Base-by-base conservation (phyloP, 257 asterid species). In the Misopates orontium region DNA sequence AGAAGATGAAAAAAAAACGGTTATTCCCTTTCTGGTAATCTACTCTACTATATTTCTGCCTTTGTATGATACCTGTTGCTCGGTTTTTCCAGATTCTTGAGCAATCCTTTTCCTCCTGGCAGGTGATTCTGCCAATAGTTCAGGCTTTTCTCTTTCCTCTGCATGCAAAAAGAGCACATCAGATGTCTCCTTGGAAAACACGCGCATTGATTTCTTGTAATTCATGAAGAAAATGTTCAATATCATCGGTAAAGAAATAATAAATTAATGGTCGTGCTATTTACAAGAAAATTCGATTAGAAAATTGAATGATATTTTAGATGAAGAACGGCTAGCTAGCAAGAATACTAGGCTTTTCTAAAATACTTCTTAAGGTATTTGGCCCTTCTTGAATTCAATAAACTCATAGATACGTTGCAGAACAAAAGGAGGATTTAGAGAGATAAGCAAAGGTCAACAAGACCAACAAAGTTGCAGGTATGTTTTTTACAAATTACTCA, bases 131-230 rank as follows among this genome's bases (percentile, higher is more conserved):
- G 99, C 99, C 81, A 93, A 74, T 44, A 90, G 77, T 77, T 93
- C 97, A 11, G 99, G 99, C 59, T 93, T 85, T 73, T 88, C 99
- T 77, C 89, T 86, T 77, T 93, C 99, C 99, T 93, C 99, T 92
- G 87, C 70, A 72, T 40, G 45, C 67, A 71, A 65, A 48, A 8
- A 8, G 50, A 69, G 65, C 24, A 64, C 65, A 56, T 68, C 60
- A 77, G 71, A 76, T 10, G 28, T 53, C 56, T 54, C 60, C 41
- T 17, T 28, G 41, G 53, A 45, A 49, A 62, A 15, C n/a, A 44
- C 57, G 40, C 24, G 36, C 56, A 48, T 69, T 14, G 56, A 28
- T 60, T 65, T 48, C 57, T 52, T 64, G 32, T 55, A 39, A 64
- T 48, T 63, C 21, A 41, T 32, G 59, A 8, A 39, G 20, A 54